Conservation (phyloP, 208 protist genomes). For the Trichomonas gallinae region DNA sequence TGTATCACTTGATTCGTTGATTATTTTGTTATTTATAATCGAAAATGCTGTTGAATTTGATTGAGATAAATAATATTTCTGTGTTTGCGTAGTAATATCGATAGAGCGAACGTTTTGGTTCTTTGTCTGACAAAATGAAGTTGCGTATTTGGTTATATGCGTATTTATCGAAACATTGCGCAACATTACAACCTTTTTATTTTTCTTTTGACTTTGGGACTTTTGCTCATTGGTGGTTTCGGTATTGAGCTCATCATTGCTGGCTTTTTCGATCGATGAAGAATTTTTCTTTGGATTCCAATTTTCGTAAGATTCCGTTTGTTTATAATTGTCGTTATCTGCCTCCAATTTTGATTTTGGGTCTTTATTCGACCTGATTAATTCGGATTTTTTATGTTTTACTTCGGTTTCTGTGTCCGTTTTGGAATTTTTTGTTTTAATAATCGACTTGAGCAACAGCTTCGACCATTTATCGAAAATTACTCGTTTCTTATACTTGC, state of each 20-base stretch:
- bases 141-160: background rate
- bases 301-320: background rate
- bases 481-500: background rate
- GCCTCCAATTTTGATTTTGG: background rate
- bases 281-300: background rate
- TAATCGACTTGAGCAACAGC: background rate
- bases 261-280: background rate
- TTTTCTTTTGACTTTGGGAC: background rate
- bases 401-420: background rate
- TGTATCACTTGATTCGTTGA: background rate
- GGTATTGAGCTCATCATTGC: background rate
- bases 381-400: background rate
- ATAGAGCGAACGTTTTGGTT: background rate
- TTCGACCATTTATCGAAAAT: background rate
- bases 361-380: background rate
- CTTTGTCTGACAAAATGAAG: background rate
- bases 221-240: background rate
- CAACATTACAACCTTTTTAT: background rate
- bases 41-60: background rate
- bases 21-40: background rate
- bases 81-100: background rate
- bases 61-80: background rate
- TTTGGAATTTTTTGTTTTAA: background rate
- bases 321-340: background rate
- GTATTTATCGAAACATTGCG: background rate